phyloP scores from a whole-genome alignment of 2,329 filamentous ascomycete genomes.

The Penicillium occitanis region DNA sequence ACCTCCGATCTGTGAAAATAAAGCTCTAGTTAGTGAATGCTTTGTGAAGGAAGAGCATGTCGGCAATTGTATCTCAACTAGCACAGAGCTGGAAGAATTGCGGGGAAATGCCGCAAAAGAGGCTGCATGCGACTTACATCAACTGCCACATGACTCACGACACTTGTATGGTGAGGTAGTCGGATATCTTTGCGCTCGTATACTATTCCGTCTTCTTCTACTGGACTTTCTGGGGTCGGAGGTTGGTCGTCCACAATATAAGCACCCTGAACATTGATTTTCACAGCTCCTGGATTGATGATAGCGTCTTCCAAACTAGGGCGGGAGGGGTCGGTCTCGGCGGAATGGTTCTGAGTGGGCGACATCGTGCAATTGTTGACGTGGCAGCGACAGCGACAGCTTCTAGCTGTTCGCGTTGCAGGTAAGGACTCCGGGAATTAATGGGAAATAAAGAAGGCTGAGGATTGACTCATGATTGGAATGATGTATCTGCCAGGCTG shows the following conservation, averaged over 20 bases:
- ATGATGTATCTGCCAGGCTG: constrained; percentile 17
- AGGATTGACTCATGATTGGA: constrained; percentile 10
- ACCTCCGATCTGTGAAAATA: constrained; percentile 72
- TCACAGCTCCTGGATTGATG: constrained; percentile 66
- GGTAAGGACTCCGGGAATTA: background rate
- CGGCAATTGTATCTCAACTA: background rate
- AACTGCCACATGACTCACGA: constrained; percentile 94
- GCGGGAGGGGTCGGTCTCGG: constrained; percentile 24
- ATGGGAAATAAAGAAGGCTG: background rate
- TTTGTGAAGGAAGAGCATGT: background rate
- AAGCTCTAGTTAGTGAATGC: background rate
- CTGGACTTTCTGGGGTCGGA: constrained; percentile 49
- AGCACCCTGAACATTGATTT: constrained; percentile 94
- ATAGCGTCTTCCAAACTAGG: constrained; percentile 49
- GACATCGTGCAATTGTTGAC: constrained; percentile 30
- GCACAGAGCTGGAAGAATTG: constrained; percentile 26
- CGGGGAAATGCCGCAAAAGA: constrained; percentile 30
- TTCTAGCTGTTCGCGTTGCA: constrained; percentile 10
- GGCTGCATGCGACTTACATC: constrained; percentile 66
- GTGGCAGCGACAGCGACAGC: background rate
- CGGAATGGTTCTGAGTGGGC: constrained; percentile 29
- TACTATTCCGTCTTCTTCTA: constrained; percentile 58
- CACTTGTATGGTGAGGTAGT: constrained; percentile 90
- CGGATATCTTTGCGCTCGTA: constrained; percentile 89
- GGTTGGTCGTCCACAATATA: constrained; percentile 87